phyloP scores from a whole-genome alignment of 192 early-diverging fungal species.

The Allomyces arbusculus region DNA sequence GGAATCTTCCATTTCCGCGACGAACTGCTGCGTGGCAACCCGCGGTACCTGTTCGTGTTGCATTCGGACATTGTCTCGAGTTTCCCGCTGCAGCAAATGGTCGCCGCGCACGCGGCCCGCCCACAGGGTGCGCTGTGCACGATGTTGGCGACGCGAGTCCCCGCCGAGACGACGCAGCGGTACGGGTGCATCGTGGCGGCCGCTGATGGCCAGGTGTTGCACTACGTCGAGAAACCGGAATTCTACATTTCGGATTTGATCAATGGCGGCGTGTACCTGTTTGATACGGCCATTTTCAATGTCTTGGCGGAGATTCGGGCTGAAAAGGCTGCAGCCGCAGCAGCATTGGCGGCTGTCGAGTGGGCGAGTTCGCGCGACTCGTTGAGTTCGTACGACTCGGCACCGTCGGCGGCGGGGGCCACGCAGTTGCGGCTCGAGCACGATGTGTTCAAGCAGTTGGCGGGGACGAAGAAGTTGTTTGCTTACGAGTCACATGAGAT shows the following conservation, averaged over 20 bases:
- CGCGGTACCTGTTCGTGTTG: slow-evolving; percentile 84
- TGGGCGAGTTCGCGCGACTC: neutral
- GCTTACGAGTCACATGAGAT: slow-evolving; percentile 69
- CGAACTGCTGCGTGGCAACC: slow-evolving; percentile 76
- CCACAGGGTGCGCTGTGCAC: slow-evolving; percentile 1
- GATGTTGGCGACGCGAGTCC: slow-evolving; percentile 10
- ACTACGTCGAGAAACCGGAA: slow-evolving; percentile 98
- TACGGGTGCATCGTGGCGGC: slow-evolving; percentile 90
- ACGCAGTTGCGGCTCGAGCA: slow-evolving; percentile 69
- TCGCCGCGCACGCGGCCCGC: slow-evolving; percentile 5
- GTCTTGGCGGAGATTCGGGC: slow-evolving; percentile 63
- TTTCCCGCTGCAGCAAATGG: slow-evolving; percentile 77
- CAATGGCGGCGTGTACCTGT: slow-evolving; percentile 87
- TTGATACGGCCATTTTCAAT: slow-evolving; percentile 69
- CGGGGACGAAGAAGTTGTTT: slow-evolving; percentile 64
- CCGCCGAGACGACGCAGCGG: slow-evolving; percentile 53
- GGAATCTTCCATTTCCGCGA: slow-evolving; percentile 98
- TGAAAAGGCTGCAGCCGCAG: slow-evolving; percentile 31
- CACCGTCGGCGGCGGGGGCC: slow-evolving; percentile 15
- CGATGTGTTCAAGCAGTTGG: slow-evolving; percentile 72
- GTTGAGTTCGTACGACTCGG: neutral
- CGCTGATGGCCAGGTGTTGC: slow-evolving; percentile 66
- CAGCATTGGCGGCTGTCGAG: neutral
- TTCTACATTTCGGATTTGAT: slow-evolving; percentile 84
- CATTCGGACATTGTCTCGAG: slow-evolving; percentile 91